These are phyloP conservation scores for Fusarium stilboides DNA, from an alignment of 2,329 filamentous ascomycete species.

Conservation along the genomic window DNA sequence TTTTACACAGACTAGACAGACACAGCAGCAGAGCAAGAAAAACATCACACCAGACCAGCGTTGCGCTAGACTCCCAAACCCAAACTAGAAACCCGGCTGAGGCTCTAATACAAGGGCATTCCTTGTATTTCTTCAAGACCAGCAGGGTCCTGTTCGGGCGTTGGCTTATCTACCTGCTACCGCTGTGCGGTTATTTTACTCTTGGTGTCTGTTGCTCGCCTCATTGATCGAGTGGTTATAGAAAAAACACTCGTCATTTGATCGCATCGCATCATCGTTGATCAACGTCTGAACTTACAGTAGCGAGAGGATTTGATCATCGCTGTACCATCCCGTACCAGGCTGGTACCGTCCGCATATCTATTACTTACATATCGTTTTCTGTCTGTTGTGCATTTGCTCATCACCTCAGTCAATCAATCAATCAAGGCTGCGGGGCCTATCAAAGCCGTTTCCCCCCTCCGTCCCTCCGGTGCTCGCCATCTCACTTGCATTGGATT, in stretches of 20 bases:
- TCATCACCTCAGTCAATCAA: conserved; percentile 9
- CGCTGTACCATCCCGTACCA: conserved; percentile 34
- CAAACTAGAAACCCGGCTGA: conserved; percentile 35
- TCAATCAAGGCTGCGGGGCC: conserved; percentile 18
- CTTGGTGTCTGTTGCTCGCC: conserved; percentile 17
- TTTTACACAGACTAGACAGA: conserved; percentile 10
- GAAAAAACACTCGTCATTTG: conserved; percentile 16
- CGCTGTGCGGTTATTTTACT: conserved; percentile 1
- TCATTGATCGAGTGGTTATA: conserved; percentile 31
- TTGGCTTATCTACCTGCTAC: conserved; percentile 23
- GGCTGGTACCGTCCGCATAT: conserved; percentile 26
- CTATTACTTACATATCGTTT: conserved; percentile 21
- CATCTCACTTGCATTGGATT: conserved; percentile 39
- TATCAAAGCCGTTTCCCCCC: conserved; percentile 34
- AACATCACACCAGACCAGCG: conserved; percentile 16
- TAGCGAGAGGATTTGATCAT: conserved; percentile 21
- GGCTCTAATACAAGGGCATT: conserved; percentile 39
- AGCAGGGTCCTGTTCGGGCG: conserved; percentile 20
- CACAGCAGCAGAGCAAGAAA: neutral
- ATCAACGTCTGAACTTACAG: conserved; percentile 15
- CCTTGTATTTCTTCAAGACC: conserved; percentile 35
- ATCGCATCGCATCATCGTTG: conserved; percentile 31
- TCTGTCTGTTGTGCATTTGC: conserved; percentile 24
- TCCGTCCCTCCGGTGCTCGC: conserved; percentile 33
- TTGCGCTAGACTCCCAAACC: conserved; percentile 24